Percentiles rank a stretch among this genome's conserved stretches.
These are phyloP conservation scores for Corylus avellana DNA, from an alignment of 306 rosid genomes.

Conservation along the genomic window DNA sequence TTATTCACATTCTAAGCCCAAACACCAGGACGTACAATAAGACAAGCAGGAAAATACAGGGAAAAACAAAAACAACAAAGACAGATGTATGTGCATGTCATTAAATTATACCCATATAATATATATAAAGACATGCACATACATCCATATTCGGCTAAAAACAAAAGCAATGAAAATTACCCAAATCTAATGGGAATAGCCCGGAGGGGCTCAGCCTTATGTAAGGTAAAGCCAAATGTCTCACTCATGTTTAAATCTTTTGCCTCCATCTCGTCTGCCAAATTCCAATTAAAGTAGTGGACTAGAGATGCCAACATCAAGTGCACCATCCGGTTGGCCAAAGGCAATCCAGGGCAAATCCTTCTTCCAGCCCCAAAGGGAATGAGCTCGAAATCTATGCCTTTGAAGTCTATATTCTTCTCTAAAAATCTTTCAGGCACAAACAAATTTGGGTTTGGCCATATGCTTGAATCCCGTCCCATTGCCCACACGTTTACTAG, in stretches of 20 bases:
- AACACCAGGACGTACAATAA: no score
- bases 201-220: conserved; percentile 10
- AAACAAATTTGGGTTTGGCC: conserved; percentile 22
- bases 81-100: no score
- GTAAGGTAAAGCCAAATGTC: conserved; percentile 17
- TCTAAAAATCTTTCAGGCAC: conserved; percentile 28
- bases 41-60: no score
- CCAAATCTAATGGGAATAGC: conserved; percentile 4
- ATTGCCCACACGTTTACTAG: conserved; percentile 21
- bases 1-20: no score
- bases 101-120: no score
- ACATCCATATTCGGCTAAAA: no score
- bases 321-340: conserved; percentile 15
- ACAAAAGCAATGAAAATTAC: background rate
- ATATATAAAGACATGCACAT: background rate
- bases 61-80: no score
- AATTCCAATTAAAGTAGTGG: conserved; percentile 20
- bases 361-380: conserved; percentile 50
- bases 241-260: conserved; percentile 15
- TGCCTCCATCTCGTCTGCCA: background rate
- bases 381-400: conserved; percentile 20
- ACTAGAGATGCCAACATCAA: conserved; percentile 27
- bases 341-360: conserved; percentile 34
- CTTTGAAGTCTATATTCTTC: conserved; percentile 11
- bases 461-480: conserved; percentile 12